A percentile compares a stretch with the other conserved stretches of the same genome.
phyloP scores from a whole-genome alignment of 2,329 filamentous ascomycete species.

The Fusarium staphyleae region DNA sequence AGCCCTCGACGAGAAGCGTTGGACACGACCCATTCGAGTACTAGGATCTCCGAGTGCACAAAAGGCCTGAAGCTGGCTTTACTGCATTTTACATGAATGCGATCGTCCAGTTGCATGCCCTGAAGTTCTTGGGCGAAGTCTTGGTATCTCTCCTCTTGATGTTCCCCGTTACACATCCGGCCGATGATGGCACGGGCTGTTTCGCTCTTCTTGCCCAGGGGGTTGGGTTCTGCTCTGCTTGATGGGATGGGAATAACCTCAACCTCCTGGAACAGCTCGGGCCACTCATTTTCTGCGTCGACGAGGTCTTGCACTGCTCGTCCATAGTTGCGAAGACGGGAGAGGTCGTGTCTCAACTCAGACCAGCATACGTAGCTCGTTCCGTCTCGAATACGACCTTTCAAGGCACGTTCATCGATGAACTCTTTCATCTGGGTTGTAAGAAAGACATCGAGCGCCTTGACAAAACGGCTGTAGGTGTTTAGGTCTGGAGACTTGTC shows the following conservation, averaged over 20 bases:
- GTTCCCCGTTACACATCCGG: conserved; percentile 22
- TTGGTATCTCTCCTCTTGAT: conserved; percentile 9
- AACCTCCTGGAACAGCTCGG: conserved; percentile 44
- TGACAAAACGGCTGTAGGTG: not conserved
- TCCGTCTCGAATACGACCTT: conserved; percentile 26
- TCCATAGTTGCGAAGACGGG: conserved; percentile 39
- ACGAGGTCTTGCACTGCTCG: conserved; percentile 27
- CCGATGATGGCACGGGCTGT: conserved; percentile 33
- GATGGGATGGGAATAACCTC: conserved; percentile 41
- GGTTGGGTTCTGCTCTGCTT: conserved; percentile 23
- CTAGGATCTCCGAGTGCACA: conserved; percentile 49
- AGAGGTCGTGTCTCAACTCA: conserved; percentile 42
- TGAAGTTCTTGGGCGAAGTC: conserved; percentile 33
- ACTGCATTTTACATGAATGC: conserved; percentile 30
- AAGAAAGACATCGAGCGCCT: conserved; percentile 13
- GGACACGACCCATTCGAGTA: conserved; percentile 40
- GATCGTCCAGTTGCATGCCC: conserved; percentile 31
- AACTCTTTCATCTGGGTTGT: not conserved
- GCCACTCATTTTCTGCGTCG: conserved; percentile 35
- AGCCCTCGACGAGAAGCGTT: conserved; percentile 7
- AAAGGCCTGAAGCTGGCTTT: conserved; percentile 31
- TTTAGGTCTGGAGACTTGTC: conserved; percentile 2
- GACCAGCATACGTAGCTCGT: conserved; percentile 37
- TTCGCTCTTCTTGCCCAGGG: conserved; percentile 25
- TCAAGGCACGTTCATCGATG: conserved; percentile 14